Base-by-base conservation (phyloP, 371 early-diverging fungal species). In the Mortierella sp. region DNA sequence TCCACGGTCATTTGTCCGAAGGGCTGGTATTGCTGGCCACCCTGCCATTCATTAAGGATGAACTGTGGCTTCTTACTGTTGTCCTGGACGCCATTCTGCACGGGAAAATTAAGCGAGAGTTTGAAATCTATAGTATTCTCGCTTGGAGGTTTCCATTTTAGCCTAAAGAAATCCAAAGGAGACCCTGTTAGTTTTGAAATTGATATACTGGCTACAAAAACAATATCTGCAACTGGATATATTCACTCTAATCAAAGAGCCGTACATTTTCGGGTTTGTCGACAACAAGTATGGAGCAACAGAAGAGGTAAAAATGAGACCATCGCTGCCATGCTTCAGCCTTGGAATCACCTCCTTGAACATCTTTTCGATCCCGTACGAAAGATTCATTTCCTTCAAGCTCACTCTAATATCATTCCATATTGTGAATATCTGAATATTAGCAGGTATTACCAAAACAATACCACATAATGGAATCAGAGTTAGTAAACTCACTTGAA, bases 101-200 rank as follows among this genome's bases (percentile, higher is more conserved):
- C 54, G 42, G 86, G 86, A 54, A 83, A 87, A 31, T 76, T 63
- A 8, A 93, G 69, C 17, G 81, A 51, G 12, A 94, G 83, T 69
- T 87, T 88, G 66, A 99, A 98, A 80, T 99, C 99, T 15, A 99
- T 89, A 0, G 99, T 97, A 83, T 99, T 99, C 73, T 99, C 95
- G 64, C 94, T 91, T 13, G 98, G 91, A 13, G 99, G 99, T 78
- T 99, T 99, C 99, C 99, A 99, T 87, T 99, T 99, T 37, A 99
- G 83, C 89, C 95, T 95, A 15, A 19, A 15, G 10, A 19, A 19
- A 19, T 19, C 15, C 5, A 15, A 5, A 6, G 19, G n/a, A 15
- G 45, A 37, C 9, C n/a, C n/a, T n/a, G n/a, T n/a, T n/a, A n/a
- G n/a, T n/a, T n/a, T n/a, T n/a, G n/a, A n/a, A n/a, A n/a, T n/a